A percentile compares a stretch with the other conserved stretches of the same genome.
Evolutionary conservation across 371 early-diverging fungal species (phyloP).

Genomic region (Haplosporangium sp.): DNA sequence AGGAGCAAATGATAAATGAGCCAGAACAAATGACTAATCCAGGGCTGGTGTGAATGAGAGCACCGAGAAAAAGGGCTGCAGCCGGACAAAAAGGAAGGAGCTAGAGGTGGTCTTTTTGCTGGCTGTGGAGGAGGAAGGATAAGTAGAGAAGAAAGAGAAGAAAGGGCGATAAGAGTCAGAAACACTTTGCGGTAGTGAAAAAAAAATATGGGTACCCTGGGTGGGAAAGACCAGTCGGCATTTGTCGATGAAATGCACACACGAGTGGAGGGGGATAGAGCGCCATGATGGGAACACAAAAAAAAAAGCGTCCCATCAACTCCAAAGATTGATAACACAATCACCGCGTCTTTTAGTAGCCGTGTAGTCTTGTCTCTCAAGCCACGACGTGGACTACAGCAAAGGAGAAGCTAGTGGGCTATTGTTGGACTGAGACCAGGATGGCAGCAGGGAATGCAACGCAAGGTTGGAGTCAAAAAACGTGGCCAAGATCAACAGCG

Average conservation of each 20-base stretch:
- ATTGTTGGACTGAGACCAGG: too few species aligned
- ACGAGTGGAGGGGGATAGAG: background rate
- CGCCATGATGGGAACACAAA: background rate
- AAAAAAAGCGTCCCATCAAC: background rate
- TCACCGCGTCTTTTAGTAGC: too few species aligned
- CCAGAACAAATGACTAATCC: background rate
- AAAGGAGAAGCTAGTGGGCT: too few species aligned
- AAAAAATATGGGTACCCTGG: too few species aligned
- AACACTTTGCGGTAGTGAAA: background rate
- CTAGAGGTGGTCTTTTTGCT: background rate
- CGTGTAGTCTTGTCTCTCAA: too few species aligned
- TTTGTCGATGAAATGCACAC: background rate
- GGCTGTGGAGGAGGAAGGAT: background rate
- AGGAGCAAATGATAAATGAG: background rate
- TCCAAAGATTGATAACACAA: too few species aligned
- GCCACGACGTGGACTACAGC: too few species aligned
- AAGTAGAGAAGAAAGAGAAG: background rate
- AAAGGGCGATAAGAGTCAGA: background rate
- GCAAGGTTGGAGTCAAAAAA: too few species aligned
- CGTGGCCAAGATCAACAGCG: too few species aligned
- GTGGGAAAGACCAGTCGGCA: background rate
- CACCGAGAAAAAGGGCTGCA: background rate
- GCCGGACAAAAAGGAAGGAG: background rate
- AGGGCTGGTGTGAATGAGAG: background rate
- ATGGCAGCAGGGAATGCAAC: too few species aligned